A percentile compares a stretch with the other conserved stretches of the same genome.
Conservation (phyloP, 371 early-diverging fungal genomes). For the Basidiobolus meristosporus region DNA sequence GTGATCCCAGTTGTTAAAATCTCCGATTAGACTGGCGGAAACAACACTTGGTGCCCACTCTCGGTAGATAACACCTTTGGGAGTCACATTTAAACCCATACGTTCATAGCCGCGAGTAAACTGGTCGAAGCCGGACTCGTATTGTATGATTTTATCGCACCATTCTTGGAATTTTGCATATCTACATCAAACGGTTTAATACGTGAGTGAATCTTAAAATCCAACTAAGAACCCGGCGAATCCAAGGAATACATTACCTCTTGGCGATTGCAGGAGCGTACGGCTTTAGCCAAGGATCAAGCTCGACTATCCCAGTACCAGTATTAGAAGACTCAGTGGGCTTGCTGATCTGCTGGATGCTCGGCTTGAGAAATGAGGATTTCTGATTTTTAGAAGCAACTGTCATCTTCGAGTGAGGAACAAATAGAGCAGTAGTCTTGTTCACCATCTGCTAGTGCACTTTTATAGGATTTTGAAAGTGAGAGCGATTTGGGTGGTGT, state of each 20-base stretch:
- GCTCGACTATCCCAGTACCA: constrained; percentile 22
- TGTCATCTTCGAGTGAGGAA: too few species aligned
- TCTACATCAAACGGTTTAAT: too few species aligned
- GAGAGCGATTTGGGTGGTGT: too few species aligned
- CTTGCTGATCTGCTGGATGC: not conserved
- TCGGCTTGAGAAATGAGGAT: too few species aligned
- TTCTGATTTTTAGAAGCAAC: too few species aligned
- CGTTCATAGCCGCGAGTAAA: constrained; percentile 62
- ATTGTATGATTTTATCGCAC: constrained; percentile 33
- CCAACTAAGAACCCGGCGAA: not conserved
- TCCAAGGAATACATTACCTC: constrained; percentile 17
- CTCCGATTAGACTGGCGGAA: constrained; percentile 70
- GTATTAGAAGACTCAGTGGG: not conserved
- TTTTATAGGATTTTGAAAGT: too few species aligned
- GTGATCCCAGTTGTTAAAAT: constrained; percentile 81
- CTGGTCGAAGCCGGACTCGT: constrained; percentile 57
- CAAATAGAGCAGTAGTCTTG: too few species aligned
- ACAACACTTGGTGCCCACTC: constrained; percentile 91
- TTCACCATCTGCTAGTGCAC: too few species aligned
- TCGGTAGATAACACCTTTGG: constrained; percentile 52
- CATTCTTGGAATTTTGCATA: constrained; percentile 31
- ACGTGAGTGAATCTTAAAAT: not conserved
- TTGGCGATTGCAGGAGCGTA: constrained; percentile 25
- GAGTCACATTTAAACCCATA: constrained; percentile 48
- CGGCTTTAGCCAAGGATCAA: constrained; percentile 56